Percentiles rank a stretch among this genome's conserved stretches.
phyloP scores from a whole-genome alignment of 768 basidiomycete genomes.

The Pulveroboletus sp. region DNA sequence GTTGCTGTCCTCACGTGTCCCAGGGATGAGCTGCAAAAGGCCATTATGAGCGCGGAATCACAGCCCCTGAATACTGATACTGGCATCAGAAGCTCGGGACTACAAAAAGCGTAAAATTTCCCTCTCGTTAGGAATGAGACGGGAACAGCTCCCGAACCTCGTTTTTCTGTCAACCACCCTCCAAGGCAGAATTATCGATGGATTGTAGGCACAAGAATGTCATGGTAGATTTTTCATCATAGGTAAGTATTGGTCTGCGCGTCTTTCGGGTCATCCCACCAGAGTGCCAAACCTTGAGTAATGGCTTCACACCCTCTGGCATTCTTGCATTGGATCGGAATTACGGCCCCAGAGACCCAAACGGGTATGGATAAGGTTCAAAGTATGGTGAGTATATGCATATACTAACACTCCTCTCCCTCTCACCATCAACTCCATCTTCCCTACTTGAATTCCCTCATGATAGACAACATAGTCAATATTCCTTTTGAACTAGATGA shows the following conservation, averaged over 20 bases:
- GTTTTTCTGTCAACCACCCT: not conserved
- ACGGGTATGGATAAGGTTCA: not conserved
- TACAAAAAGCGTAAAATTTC: not conserved
- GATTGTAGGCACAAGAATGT: not conserved
- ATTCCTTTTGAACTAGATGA: not conserved
- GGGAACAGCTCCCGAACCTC: not conserved
- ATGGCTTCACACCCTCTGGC: not conserved
- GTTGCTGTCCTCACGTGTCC: not conserved
- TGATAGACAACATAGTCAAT: not conserved
- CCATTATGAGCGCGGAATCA: not conserved
- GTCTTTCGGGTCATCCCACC: not conserved
- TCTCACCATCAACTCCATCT: not conserved
- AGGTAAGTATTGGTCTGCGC: not conserved
- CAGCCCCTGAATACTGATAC: not conserved
- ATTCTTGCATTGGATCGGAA: not conserved
- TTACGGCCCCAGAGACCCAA: not conserved
- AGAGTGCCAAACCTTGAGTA: not conserved
- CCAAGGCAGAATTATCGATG: too few species aligned
- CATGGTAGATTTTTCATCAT: not conserved
- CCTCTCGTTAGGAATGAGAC: not conserved
- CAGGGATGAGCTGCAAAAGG: not conserved
- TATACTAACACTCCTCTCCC: not conserved
- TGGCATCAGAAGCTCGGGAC: not conserved
- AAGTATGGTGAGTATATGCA: not conserved
- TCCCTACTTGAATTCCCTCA: not conserved